These are phyloP conservation scores for Nasturtium officinale DNA, from an alignment of 345 rosid species.

Conservation along the genomic window DNA sequence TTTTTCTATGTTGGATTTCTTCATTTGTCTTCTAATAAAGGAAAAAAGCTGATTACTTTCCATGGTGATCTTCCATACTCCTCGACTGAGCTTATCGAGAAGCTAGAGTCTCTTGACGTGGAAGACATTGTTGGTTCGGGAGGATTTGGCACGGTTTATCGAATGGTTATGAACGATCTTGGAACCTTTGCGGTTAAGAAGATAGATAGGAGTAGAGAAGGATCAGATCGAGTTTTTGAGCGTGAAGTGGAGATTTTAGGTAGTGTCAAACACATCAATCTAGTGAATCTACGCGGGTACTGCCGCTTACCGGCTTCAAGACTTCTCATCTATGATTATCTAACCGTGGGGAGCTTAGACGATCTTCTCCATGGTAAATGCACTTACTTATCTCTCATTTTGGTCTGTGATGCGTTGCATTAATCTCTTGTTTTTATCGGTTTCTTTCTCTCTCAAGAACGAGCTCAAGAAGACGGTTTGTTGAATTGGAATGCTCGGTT, in stretches of 20 bases:
- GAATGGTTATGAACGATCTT: conserved; percentile 98
- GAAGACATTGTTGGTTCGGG: conserved; percentile 96
- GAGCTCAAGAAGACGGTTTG: conserved; percentile 45
- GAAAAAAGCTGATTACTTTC: conserved; percentile 87
- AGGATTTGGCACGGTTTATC: conserved; percentile 93
- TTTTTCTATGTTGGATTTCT: neutral
- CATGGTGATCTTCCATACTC: conserved; percentile 96
- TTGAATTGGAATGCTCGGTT: conserved; percentile 77
- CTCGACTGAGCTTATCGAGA: conserved; percentile 83
- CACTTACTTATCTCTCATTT: neutral
- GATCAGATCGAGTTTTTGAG: conserved; percentile 93
- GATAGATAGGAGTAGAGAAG: conserved; percentile 81
- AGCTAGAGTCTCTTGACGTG: conserved; percentile 89
- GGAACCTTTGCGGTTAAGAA: conserved; percentile 97
- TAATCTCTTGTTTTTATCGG: neutral
- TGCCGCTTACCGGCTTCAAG: conserved; percentile 82
- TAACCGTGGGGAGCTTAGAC: conserved; percentile 91
- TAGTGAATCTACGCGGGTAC: conserved; percentile 92
- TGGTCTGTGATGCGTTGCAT: neutral
- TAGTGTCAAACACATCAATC: conserved; percentile 92
- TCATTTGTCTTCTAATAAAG: conserved; percentile 34
- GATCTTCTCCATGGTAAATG: conserved; percentile 77
- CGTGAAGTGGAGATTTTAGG: conserved; percentile 93
- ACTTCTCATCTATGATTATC: conserved; percentile 90
- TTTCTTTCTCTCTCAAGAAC: conserved; percentile 28